Conservation (phyloP, 106 monocot species). For the Posidonia australis region DNA sequence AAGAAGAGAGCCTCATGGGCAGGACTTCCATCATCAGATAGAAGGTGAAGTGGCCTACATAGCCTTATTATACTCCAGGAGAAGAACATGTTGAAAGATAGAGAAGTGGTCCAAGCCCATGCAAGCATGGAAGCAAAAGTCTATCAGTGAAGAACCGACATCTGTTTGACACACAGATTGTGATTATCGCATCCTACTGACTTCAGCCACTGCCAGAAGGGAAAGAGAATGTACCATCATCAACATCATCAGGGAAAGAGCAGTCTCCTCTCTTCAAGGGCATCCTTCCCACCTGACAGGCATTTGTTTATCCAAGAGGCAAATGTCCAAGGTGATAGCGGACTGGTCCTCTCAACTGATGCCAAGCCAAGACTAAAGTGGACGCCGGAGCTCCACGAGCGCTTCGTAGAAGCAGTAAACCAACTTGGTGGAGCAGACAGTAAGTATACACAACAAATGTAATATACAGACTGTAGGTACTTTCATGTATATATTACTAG, state of each 20-base stretch:
- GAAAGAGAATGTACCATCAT: constrained; percentile 51
- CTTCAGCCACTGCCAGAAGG: not conserved
- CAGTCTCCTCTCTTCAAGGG: constrained; percentile 35
- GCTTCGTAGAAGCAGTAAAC: constrained; percentile 79
- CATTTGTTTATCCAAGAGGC: constrained; percentile 48
- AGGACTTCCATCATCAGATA: no score
- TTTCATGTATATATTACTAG: not conserved
- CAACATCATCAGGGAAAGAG: constrained; percentile 23
- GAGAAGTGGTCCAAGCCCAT: not conserved
- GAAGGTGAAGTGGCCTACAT: no score
- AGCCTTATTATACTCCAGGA: no score
- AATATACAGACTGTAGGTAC: no score
- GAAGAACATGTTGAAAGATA: no score
- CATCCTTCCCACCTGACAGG: constrained; percentile 37
- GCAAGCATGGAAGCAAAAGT: no score
- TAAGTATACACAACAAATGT: constrained; percentile 23
- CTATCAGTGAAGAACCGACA: no score
- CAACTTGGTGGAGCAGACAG: constrained; percentile 95
- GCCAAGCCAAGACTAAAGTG: constrained; percentile 90
- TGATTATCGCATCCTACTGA: not conserved
- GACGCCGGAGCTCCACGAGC: constrained; percentile 81
- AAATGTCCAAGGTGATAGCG: constrained; percentile 39
- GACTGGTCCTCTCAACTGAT: constrained; percentile 84
- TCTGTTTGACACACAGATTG: not conserved
- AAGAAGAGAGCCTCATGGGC: constrained; percentile 28